A percentile compares a stretch with the other conserved stretches of the same genome.
These are phyloP conservation scores for Gigaspora rosea DNA, from an alignment of 192 early-diverging fungal genomes.

Conservation along the genomic window DNA sequence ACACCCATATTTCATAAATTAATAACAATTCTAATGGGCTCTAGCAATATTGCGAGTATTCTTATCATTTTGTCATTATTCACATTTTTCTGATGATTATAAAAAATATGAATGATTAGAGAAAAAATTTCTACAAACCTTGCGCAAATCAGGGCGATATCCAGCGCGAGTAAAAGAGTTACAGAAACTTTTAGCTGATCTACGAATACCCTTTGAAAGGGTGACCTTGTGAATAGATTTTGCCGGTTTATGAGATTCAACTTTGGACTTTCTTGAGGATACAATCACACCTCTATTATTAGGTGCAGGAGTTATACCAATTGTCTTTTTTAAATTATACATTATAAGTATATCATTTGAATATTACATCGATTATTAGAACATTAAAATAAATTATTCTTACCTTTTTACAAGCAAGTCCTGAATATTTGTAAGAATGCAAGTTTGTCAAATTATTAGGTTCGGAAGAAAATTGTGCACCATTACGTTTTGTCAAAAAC, in stretches of 20 bases:
- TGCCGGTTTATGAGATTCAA: constrained; percentile 53
- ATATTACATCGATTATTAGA: no score
- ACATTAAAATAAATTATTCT: no score
- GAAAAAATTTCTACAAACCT: constrained; percentile 37
- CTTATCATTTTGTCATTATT: no score
- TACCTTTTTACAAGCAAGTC: constrained; percentile 77
- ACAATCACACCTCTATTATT: constrained; percentile 65
- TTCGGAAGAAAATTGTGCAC: constrained; percentile 72
- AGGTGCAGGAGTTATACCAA: constrained; percentile 57
- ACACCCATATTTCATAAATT: constrained; percentile 32
- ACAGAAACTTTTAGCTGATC: constrained; percentile 63
- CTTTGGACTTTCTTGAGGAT: constrained; percentile 59
- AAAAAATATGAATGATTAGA: constrained; percentile 19
- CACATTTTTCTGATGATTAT: no score
- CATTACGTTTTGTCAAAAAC: constrained; percentile 82
- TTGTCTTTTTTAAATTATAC: constrained; percentile 46
- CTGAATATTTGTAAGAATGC: constrained; percentile 84
- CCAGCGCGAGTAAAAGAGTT: constrained; percentile 58
- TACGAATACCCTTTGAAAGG: constrained; percentile 62
- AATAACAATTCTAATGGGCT: no score
- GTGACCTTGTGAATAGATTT: constrained; percentile 55
- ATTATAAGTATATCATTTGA: not conserved
- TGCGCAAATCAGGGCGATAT: constrained; percentile 75
- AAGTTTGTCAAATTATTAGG: constrained; percentile 75
- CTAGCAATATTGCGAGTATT: no score